Conservation (phyloP, 495 filamentous ascomycete species). For the Trichoderma virens region DNA sequence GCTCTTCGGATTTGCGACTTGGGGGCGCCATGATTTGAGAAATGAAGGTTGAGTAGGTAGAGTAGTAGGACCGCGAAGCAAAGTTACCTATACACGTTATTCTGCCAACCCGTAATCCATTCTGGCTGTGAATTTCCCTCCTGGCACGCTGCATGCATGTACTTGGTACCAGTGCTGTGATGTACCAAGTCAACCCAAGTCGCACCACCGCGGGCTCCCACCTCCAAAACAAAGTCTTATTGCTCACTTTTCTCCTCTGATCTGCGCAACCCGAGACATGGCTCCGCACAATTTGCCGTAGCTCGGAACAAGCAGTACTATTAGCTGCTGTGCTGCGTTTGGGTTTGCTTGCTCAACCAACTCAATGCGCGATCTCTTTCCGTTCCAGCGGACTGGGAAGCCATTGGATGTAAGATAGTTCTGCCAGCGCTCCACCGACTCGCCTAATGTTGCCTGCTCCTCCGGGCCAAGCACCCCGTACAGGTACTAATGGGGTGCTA, state of each 20-base stretch:
- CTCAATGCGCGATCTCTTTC: too few species aligned
- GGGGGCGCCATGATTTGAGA: not conserved
- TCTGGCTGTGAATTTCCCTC: too few species aligned
- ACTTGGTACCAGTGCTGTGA: too few species aligned
- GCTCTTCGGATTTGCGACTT: not conserved
- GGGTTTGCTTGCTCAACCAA: too few species aligned
- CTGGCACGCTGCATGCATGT: too few species aligned
- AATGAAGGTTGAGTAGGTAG: too few species aligned
- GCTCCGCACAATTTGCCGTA: not conserved
- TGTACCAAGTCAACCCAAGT: too few species aligned
- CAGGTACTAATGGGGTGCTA: not conserved
- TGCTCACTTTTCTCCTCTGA: not conserved
- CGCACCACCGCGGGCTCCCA: not conserved
- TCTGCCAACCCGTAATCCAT: not conserved
- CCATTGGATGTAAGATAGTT: not conserved
- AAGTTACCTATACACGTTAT: not conserved
- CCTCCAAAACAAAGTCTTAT: not conserved
- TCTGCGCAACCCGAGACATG: not conserved
- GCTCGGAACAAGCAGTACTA: too few species aligned
- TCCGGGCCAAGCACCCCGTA: too few species aligned
- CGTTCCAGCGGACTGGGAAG: too few species aligned
- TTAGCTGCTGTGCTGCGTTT: too few species aligned
- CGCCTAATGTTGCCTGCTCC: not conserved
- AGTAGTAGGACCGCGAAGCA: too few species aligned
- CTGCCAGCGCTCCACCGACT: not conserved